Conservation (phyloP, 192 early-diverging fungal species). For the Physocladia obscura region DNA sequence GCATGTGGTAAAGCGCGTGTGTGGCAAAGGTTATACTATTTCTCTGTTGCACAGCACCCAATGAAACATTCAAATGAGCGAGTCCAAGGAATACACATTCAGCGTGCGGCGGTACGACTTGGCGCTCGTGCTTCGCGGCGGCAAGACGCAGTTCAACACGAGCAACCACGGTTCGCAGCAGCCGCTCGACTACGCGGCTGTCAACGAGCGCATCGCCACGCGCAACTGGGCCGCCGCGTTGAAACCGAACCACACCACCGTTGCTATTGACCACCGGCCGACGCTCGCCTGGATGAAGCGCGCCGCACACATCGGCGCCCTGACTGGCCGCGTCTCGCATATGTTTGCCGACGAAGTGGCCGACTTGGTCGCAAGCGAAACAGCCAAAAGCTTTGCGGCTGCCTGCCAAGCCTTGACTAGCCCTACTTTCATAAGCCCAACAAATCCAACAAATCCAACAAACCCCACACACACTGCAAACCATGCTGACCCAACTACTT, state of each 20-base stretch:
- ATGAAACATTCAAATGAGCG: no score
- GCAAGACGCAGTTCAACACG: not conserved
- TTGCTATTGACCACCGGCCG: not conserved
- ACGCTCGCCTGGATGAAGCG: slow-evolving; percentile 5
- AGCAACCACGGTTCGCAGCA: not conserved
- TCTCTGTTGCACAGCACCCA: no score
- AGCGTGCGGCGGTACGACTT: not conserved
- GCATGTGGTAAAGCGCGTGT: no score
- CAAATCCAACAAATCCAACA: no score
- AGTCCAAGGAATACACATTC: no score
- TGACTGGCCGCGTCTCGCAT: not conserved
- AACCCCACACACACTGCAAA: no score
- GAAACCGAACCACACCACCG: not conserved
- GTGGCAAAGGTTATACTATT: no score
- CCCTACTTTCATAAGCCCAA: no score
- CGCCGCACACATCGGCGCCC: not conserved
- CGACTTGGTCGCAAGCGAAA: not conserved
- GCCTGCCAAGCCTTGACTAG: no score
- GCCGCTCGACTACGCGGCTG: not conserved
- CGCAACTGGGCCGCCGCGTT: not conserved
- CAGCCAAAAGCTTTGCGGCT: no score
- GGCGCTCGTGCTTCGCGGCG: not conserved
- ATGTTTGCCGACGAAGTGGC: slow-evolving; percentile 3
- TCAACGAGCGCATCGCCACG: not conserved
- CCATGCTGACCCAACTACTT: no score